phyloP scores from a whole-genome alignment of 257 asterid genomes.

The Avicennia marina region DNA sequence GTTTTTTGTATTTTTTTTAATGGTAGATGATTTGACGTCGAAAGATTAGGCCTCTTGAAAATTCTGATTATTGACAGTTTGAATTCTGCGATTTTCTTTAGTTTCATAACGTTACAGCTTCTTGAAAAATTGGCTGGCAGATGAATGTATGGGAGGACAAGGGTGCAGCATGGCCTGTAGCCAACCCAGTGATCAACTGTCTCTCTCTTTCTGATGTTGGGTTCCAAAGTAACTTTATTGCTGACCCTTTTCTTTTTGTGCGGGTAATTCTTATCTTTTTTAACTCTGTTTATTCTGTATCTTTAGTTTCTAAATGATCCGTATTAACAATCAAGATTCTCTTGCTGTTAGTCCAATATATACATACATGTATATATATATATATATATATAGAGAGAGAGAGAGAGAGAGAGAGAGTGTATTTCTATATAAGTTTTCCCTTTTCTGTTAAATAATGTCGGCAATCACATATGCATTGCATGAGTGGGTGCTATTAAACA shows the following conservation, averaged over 20 bases:
- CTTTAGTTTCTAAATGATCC: not conserved
- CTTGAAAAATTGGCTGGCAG: constrained; percentile 42
- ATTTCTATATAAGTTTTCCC: not conserved
- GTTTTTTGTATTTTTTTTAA: no score
- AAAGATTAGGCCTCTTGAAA: no score
- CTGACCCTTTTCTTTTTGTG: constrained; percentile 80
- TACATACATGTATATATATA: not conserved
- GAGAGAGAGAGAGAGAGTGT: no score
- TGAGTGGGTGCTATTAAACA: constrained; percentile 2
- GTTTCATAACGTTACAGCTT: not conserved
- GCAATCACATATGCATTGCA: constrained; percentile 7
- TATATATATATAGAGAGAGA: no score
- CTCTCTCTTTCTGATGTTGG: constrained; percentile 81
- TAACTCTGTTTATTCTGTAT: not conserved
- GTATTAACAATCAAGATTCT: not conserved
- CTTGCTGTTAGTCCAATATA: not conserved
- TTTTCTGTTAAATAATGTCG: constrained; percentile 1
- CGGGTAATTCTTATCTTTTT: constrained; percentile 39
- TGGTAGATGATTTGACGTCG: no score
- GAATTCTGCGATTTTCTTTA: no score
- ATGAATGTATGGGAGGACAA: constrained; percentile 59
- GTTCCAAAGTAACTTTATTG: constrained; percentile 87
- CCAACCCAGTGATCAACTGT: constrained; percentile 85
- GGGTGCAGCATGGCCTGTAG: constrained; percentile 91
- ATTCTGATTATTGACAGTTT: no score